Conservation (phyloP, 2,329 filamentous ascomycete genomes). For the Diplodia sapinea region DNA sequence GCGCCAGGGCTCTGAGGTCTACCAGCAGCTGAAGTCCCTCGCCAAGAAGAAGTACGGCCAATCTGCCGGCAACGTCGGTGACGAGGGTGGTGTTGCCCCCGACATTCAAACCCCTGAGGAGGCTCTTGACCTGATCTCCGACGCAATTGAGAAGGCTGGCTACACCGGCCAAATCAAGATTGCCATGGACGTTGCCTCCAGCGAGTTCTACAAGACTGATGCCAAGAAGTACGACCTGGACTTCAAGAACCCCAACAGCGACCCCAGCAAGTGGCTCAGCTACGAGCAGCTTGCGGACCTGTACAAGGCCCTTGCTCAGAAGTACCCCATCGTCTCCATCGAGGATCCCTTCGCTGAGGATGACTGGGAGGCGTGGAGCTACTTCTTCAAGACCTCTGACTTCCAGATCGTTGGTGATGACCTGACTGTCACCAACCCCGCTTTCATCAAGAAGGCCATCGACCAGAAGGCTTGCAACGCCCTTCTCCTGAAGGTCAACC, state of each 20-base stretch:
- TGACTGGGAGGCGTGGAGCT: conserved; percentile 99
- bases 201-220: conserved; percentile 96
- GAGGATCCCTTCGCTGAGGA: conserved; percentile 99
- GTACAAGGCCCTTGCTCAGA: conserved; percentile 85
- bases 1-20: conserved; percentile 95
- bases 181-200: conserved; percentile 98
- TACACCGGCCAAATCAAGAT: conserved; percentile 98
- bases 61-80: conserved; percentile 97
- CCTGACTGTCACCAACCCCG: conserved; percentile 97
- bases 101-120: conserved; percentile 98
- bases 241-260: conserved; percentile 99
- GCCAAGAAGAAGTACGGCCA: conserved; percentile 99
- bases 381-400: conserved; percentile 99
- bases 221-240: conserved; percentile 99
- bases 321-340: conserved; percentile 98
- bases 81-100: conserved; percentile 98
- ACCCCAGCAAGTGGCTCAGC: conserved; percentile 96
- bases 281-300: conserved; percentile 95
- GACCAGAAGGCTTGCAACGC: conserved; percentile 99
- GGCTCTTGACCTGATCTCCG: conserved; percentile 93
- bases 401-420: conserved; percentile 99
- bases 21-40: conserved; percentile 94
- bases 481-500: conserved; percentile 99
- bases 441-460: conserved; percentile 99
- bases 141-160: conserved; percentile 91